These are phyloP conservation scores for Oehlia diaphana DNA, from an alignment of 192 early-diverging fungal species.

Conservation along the genomic window DNA sequence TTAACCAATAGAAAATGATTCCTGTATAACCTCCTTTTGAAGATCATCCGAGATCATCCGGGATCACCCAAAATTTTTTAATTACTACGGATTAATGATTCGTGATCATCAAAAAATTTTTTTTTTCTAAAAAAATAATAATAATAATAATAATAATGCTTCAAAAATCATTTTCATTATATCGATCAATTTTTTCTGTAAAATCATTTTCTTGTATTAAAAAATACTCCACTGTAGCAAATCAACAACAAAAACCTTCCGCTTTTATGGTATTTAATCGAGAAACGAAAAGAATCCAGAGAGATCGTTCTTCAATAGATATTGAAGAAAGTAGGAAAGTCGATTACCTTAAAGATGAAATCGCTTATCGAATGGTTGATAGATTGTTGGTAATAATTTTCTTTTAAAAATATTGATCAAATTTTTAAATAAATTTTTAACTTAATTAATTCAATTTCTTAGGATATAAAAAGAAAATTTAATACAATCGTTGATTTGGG, in stretches of 20 bases:
- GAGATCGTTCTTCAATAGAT: slow-evolving; percentile 69
- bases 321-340: slow-evolving; percentile 59
- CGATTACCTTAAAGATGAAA: slow-evolving; percentile 92
- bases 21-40: no score
- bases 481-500: slow-evolving; percentile 87
- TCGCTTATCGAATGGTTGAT: slow-evolving; percentile 85
- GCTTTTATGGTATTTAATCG: slow-evolving; percentile 81
- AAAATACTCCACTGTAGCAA: not conserved
- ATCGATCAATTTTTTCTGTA: no score
- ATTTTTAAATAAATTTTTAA: not conserved
- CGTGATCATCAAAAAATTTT: no score
- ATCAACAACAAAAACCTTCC: slow-evolving; percentile 2
- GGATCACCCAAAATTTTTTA: no score
- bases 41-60: no score
- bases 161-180: no score
- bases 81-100: no score
- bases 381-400: slow-evolving; percentile 65
- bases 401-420: not conserved
- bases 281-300: slow-evolving; percentile 71
- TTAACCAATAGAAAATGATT: no score
- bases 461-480: slow-evolving; percentile 91
- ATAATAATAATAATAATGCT: no score
- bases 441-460: not conserved
- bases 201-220: not conserved
- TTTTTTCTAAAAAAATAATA: no score